A percentile compares a stretch with the other conserved stretches of the same genome.
Conservation (phyloP, 257 asterid genomes). For the Phtheirospermum japonicum region DNA sequence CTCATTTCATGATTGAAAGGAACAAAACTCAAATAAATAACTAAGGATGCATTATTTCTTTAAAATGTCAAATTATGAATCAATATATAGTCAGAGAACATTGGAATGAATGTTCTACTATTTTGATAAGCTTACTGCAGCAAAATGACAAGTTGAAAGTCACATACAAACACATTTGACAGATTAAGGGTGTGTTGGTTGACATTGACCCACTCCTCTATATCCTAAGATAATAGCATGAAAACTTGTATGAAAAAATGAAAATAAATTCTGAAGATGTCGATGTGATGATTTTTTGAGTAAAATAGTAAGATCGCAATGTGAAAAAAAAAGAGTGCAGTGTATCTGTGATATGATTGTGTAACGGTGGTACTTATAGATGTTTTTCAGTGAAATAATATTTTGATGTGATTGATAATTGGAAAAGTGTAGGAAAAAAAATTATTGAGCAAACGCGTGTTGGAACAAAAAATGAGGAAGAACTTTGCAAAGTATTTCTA, state of each 20-base stretch:
- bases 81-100: conserved; percentile 12
- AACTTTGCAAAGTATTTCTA: neutral
- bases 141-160: conserved; percentile 22
- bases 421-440: no score
- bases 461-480: neutral
- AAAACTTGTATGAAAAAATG: neutral
- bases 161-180: conserved; percentile 18
- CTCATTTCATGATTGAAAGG: conserved; percentile 7
- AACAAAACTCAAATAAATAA: conserved; percentile 1
- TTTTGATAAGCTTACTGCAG: conserved; percentile 15
- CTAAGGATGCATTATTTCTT: conserved; percentile 17
- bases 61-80: conserved; percentile 15
- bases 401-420: neutral
- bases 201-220: neutral
- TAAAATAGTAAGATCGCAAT: neutral
- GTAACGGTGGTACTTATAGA: neutral
- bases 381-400: neutral
- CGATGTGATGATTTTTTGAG: neutral
- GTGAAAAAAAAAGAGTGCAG: neutral
- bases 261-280: neutral
- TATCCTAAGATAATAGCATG: neutral
- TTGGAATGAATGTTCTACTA: conserved; percentile 13
- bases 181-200: neutral
- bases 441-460: neutral
- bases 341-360: neutral